Conservation (phyloP, 805 yeast species). For the Yamadazyma laniorum region DNA sequence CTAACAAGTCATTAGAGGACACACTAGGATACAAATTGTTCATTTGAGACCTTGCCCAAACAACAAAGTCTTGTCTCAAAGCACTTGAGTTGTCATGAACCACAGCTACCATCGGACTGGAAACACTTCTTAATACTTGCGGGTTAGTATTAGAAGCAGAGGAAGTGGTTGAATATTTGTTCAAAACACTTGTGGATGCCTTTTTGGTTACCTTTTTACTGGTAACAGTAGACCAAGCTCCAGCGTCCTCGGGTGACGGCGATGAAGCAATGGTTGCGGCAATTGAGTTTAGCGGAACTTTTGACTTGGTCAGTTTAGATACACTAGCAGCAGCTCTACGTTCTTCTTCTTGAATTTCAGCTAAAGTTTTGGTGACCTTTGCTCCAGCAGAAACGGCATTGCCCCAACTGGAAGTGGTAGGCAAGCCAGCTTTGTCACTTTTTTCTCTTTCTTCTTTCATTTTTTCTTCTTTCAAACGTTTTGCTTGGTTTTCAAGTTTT, state of each 20-base stretch:
- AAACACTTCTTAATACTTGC: conserved; percentile 35
- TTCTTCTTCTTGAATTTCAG: conserved; percentile 64
- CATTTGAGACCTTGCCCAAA: conserved; percentile 71
- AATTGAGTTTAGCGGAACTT: conserved; percentile 3
- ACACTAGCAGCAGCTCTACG: conserved; percentile 32
- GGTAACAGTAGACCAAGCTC: conserved; percentile 47
- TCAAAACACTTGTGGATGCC: conserved; percentile 12
- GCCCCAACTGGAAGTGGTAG: conserved; percentile 47
- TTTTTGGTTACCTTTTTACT: conserved; percentile 37
- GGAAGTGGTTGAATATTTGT: conserved; percentile 15
- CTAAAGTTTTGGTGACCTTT: conserved; percentile 48
- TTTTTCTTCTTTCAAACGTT: conserved; percentile 12
- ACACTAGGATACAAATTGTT: conserved; percentile 70
- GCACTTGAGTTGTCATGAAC: conserved; percentile 21
- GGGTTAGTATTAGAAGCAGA: conserved; percentile 31
- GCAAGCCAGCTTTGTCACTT: conserved; percentile 23
- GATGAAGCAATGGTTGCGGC: conserved; percentile 10
- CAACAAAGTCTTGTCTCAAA: conserved; percentile 55
- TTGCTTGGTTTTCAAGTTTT: conserved; percentile 26
- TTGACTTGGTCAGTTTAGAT: background rate
- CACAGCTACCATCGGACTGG: conserved; percentile 24
- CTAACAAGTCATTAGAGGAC: conserved; percentile 72
- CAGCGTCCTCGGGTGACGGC: conserved; percentile 21
- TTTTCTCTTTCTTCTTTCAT: conserved; percentile 22
- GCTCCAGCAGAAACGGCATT: conserved; percentile 19